Evolutionary conservation across 2,329 filamentous ascomycete genomes (phyloP).

Genomic region (Waltergamsia citrina): DNA sequence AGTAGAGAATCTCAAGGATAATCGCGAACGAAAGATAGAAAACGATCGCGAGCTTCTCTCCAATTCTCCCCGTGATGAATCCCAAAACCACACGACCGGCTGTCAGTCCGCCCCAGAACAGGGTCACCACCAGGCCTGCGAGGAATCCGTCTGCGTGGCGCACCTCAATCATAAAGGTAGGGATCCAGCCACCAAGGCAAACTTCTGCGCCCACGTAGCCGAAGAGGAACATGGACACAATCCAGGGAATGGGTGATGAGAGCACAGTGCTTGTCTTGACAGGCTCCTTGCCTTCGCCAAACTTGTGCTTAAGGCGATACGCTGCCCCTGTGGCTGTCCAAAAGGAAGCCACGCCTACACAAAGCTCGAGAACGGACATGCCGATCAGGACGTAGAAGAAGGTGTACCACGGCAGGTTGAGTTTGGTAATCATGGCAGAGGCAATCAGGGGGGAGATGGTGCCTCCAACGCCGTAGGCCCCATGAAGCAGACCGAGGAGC

Average conservation of each 20-base stretch:
- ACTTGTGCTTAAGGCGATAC: conserved; percentile 32
- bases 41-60: conserved; percentile 55
- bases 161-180: conserved; percentile 24
- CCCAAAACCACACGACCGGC: conserved; percentile 63
- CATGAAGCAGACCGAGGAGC: conserved; percentile 64
- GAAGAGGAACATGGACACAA: conserved; percentile 65
- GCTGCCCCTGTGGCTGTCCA: conserved; percentile 50
- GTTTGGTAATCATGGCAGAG: conserved; percentile 62
- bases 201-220: conserved; percentile 75
- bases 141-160: conserved; percentile 60
- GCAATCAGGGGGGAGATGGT: conserved; percentile 61
- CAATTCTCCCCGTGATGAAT: conserved; percentile 64
- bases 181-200: conserved; percentile 64
- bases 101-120: conserved; percentile 79
- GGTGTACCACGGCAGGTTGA: conserved; percentile 53
- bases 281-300: background rate
- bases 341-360: conserved; percentile 44
- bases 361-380: conserved; percentile 45
- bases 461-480: conserved; percentile 62
- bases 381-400: conserved; percentile 71
- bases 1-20: conserved; percentile 63
- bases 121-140: conserved; percentile 66
- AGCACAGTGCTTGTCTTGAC: background rate
- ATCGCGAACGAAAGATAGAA: conserved; percentile 57
- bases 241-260: conserved; percentile 46